Base-by-base conservation (phyloP, 345 rosid genomes). In the Mercurialis annua region DNA sequence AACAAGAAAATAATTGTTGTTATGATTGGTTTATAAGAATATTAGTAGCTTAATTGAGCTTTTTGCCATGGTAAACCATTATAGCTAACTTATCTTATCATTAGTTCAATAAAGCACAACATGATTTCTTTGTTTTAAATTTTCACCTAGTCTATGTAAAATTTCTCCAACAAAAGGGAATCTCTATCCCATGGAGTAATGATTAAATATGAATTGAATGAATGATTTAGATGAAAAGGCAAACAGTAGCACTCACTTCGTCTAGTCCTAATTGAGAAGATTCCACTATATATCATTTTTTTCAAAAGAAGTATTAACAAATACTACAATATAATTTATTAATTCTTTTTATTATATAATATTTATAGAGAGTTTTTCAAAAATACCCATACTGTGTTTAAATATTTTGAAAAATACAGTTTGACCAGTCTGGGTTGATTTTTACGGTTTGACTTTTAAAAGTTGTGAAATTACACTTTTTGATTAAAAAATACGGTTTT, bases 41-140 rank as follows among this genome's bases (percentile, higher is more conserved):
- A 68, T 47, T 17, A 26, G 14, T 10, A 66, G 20, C 47, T 75
- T 69, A 60, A 65, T 66, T 71, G 69, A 57, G 64, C 54, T 51
- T 68, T 27, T n/a, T 58, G 54, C 42, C 51, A 29, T 64, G 56
- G 50, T 42, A 12, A 50, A 55, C 38, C 56, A 76, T 78, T 59
- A 74, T 66, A 55, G 62, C 57, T 44, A 63, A 29, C 65, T 77
- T 75, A 77, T 77, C 79, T 71, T 51, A 21, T 56, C 40, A 58
- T 64, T 30, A 68, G 72, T 76, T 69, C 83, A 69, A 72, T 42
- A 16, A 9, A 62, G 59, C 78, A 72, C 46, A 75, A 67, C 40
- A 36, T 36, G 10, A 8, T 24, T 66, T 42, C 10, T 24, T 73
- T 51, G 56, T 40, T 31, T 17, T 10, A 15, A 36, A 36, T 36